phyloP scores from a whole-genome alignment of 2,329 filamentous ascomycete genomes.

The Ampelomyces quisqualis region DNA sequence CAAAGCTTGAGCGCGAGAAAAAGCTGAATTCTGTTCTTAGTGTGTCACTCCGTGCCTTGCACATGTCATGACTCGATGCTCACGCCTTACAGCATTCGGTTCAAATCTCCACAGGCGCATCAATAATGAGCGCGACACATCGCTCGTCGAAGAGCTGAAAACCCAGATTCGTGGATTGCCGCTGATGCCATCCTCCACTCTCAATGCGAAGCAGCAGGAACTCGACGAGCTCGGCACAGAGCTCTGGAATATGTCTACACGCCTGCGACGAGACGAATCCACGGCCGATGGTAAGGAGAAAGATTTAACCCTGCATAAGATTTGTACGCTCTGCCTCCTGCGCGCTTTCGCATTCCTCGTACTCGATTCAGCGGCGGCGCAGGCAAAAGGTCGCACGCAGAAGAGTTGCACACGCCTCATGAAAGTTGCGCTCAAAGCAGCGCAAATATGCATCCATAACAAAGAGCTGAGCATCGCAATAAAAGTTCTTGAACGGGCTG shows the following conservation, averaged over 20 bases:
- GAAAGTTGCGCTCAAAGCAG: conserved; percentile 67
- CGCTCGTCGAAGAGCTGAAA: conserved; percentile 40
- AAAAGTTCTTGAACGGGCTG: conserved; percentile 64
- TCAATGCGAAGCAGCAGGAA: conserved; percentile 45
- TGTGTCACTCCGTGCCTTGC: conserved; percentile 13
- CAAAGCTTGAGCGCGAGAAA: conserved; percentile 39
- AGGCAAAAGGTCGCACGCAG: conserved; percentile 20
- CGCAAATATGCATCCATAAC: conserved; percentile 62
- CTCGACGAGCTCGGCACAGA: conserved; percentile 59
- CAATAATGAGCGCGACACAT: conserved; percentile 15
- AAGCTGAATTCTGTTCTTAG: conserved; percentile 37
- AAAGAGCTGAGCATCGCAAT: conserved; percentile 59
- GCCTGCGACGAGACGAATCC: conserved; percentile 42
- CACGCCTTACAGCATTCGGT: conserved; percentile 36
- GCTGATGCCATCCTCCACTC: conserved; percentile 23
- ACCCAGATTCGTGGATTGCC: conserved; percentile 47
- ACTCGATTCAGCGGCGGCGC: conserved; percentile 53
- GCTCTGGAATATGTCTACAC: conserved; percentile 68
- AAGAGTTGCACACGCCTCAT: conserved; percentile 57
- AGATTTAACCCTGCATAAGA: conserved; percentile 23
- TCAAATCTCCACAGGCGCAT: conserved; percentile 29
- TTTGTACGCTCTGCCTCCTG: conserved; percentile 35
- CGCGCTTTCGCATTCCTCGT: conserved; percentile 66
- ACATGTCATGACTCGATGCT: conserved; percentile 2
- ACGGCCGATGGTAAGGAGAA: conserved; percentile 33